phyloP scores from a whole-genome alignment of 2,329 filamentous ascomycete species.

The Fusarium zealandicum region DNA sequence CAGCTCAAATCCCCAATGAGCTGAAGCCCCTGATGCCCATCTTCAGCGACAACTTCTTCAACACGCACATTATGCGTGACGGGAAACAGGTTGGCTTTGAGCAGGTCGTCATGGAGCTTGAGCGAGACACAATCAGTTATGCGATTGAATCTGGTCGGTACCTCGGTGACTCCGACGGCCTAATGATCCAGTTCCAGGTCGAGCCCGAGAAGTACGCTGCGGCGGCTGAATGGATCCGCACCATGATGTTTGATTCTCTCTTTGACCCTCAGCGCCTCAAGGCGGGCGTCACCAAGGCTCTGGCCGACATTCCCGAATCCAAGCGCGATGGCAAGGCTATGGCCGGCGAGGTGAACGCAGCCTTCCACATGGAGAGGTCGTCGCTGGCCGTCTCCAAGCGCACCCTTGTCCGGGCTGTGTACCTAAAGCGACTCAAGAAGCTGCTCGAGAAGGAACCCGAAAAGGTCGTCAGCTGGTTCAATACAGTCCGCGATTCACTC shows the following conservation, averaged over 20 bases:
- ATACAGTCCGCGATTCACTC: conserved; percentile 76
- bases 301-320: conserved; percentile 89
- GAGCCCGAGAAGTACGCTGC: conserved; percentile 87
- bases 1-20: conserved; percentile 76
- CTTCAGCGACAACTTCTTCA: conserved; percentile 94
- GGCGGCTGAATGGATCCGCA: conserved; percentile 83
- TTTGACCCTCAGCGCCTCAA: conserved; percentile 76
- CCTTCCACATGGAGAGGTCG: conserved; percentile 80
- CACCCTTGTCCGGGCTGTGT: conserved; percentile 85
- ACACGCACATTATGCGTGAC: conserved; percentile 80
- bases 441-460: conserved; percentile 79
- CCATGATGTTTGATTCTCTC: conserved; percentile 86
- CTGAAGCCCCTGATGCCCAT: conserved; percentile 84
- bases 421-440: conserved; percentile 84
- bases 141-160: conserved; percentile 71
- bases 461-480: conserved; percentile 77
- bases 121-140: conserved; percentile 90
- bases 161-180: conserved; percentile 80
- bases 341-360: conserved; percentile 71
- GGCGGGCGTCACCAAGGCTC: conserved; percentile 76
- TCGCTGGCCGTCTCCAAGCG: conserved; percentile 80
- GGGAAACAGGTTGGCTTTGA: conserved; percentile 86
- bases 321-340: conserved; percentile 84
- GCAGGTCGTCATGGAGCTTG: conserved; percentile 87
- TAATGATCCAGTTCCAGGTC: conserved; percentile 82